Conservation (phyloP, 305 asterid genomes). For the Withania somnifera region DNA sequence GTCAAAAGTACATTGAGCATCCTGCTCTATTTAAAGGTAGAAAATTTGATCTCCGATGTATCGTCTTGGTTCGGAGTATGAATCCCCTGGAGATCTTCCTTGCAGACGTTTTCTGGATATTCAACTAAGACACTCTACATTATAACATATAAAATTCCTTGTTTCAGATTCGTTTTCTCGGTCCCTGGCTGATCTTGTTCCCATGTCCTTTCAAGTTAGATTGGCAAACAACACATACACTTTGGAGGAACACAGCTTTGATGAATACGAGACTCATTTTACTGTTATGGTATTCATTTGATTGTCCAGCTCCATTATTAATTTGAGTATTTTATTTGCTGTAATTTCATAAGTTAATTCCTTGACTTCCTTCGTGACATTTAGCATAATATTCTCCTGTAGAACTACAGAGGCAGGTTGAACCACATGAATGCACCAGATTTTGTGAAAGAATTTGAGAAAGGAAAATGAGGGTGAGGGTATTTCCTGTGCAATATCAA, state of each 20-base stretch:
- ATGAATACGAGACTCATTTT: conserved; percentile 92
- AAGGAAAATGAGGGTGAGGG: conserved; percentile 72
- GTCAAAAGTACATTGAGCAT: conserved; percentile 95
- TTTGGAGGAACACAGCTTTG: conserved; percentile 67
- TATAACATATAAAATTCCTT: not conserved
- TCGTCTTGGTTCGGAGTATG: conserved; percentile 70
- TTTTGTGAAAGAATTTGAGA: conserved; percentile 77
- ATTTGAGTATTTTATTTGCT: not conserved
- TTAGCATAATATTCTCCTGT: not conserved
- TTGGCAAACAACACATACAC: conserved; percentile 82
- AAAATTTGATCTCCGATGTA: conserved; percentile 91
- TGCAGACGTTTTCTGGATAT: conserved; percentile 67
- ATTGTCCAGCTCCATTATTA: not conserved
- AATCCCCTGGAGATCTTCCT: conserved; percentile 80
- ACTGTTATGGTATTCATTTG: conserved; percentile 68
- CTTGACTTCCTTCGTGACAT: not conserved
- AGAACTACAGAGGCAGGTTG: conserved; percentile 89
- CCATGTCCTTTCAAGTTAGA: conserved; percentile 50
- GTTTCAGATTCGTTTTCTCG: not conserved
- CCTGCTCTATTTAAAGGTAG: conserved; percentile 84
- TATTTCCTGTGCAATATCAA: conserved; percentile 6
- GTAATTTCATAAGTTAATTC: not conserved
- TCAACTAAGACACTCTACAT: not conserved
- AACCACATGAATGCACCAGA: conserved; percentile 76
- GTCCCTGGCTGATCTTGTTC: conserved; percentile 3